Evolutionary conservation across 2,329 filamentous ascomycete genomes (phyloP), one percentile per base, ranked within the genome.

Genomic region (Trichoderma arundinaceum): DNA sequence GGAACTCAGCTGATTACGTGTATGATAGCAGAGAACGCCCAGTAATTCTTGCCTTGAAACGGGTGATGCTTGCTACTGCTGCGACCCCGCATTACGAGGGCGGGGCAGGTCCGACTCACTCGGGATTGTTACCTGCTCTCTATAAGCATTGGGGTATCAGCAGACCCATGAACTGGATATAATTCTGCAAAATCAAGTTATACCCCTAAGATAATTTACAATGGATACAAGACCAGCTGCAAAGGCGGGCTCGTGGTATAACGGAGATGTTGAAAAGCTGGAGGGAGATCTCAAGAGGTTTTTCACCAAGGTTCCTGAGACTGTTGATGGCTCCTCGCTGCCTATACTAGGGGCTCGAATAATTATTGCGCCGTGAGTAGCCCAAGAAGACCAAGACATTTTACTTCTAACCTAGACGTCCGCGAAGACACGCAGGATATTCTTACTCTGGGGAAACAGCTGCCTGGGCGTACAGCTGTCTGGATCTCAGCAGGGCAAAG

Each of bases 301-400:
- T 84, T 84, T 98, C n/a, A 81, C 80, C 43, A 80, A 85, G 43
- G 94, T 97, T 7, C 90, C 92, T 2, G 77, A 82, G 56, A 83
- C 84, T 1, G 79, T 95, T 46, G 82, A 89, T 38, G 88, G 84
- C 51, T 70, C 51, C 8, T 73, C 66, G 7, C 72, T 96, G 66
- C 95, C 94, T 3, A 81, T 94, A 1, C 77, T 87, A 1, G 88
- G 89, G 38, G 94, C 94, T 5, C 87, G 92, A 77, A 83, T 95
- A 13, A 90, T 99, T 64, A 97, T 99, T 75, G 93, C 93, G 68
- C 95, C 95, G 94, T 97, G 85, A 83, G 90, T 81, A n/a, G n/a
- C 13, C 22, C 10, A 9, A 12, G 12, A 9, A 7, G 15, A 46
- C n/a, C 17, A 1, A 2, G 7, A 3, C 15, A 13, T 15, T 19